These are phyloP conservation scores for Shiraia sp. DNA, from an alignment of 2,329 filamentous ascomycete genomes.

Conservation along the genomic window DNA sequence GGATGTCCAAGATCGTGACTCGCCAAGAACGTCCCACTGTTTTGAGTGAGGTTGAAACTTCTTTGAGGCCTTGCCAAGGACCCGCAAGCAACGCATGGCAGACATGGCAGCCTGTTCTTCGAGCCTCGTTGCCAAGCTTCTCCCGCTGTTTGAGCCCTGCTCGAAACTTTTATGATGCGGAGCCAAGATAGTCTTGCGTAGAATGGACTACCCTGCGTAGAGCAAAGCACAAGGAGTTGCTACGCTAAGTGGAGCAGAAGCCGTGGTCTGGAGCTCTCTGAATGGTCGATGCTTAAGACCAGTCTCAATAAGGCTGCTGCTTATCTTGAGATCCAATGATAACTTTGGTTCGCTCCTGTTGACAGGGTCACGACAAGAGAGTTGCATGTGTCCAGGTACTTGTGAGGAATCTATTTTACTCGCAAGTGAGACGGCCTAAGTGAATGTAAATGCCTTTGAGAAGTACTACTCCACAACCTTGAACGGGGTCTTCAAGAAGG, in stretches of 20 bases:
- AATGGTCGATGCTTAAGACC: conserved; percentile 6
- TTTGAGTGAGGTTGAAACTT: conserved; percentile 45
- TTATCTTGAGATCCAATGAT: too few relatives aligned
- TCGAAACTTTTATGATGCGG: conserved; percentile 41
- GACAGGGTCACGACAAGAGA: too few relatives aligned
- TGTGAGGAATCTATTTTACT: too few relatives aligned
- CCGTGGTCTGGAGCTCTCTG: conserved; percentile 19
- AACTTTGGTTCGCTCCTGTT: too few relatives aligned
- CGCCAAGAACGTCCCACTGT: conserved; percentile 40
- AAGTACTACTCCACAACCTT: not conserved
- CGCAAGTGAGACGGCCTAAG: not conserved
- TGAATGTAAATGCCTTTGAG: not conserved
- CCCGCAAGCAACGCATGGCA: conserved; percentile 30
- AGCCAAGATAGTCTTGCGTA: conserved; percentile 28
- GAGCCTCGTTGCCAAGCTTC: conserved; percentile 27
- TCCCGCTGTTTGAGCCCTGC: conserved; percentile 36
- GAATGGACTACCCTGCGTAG: too few relatives aligned
- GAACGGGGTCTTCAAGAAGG: too few relatives aligned
- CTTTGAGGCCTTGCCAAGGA: conserved; percentile 44
- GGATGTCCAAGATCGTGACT: conserved; percentile 11
- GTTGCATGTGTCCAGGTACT: not conserved
- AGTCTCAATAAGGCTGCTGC: not conserved
- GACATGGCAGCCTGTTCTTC: conserved; percentile 18
- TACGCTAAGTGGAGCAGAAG: conserved; percentile 16
- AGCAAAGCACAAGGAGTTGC: conserved; percentile 10